phyloP scores from a whole-genome alignment of 2,329 filamentous ascomycete genomes.

The Trichophyton mentagrophytes region DNA sequence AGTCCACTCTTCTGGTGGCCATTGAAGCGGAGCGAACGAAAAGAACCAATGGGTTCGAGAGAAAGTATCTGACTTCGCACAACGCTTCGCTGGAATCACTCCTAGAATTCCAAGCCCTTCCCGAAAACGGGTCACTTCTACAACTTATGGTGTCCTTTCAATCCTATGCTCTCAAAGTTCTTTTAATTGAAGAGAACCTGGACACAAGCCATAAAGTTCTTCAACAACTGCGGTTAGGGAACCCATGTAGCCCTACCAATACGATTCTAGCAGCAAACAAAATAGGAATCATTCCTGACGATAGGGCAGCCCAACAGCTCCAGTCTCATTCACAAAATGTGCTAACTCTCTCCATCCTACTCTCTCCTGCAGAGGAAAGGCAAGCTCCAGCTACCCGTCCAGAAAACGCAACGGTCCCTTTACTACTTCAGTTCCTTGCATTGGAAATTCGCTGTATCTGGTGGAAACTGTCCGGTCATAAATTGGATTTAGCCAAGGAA shows the following conservation, averaged over 20 bases:
- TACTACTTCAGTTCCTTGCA: constrained; percentile 31
- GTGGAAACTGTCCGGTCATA: constrained; percentile 32
- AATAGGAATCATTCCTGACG: constrained; percentile 22
- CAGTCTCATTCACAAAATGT: constrained; percentile 32
- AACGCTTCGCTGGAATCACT: constrained; percentile 18
- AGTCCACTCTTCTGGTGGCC: constrained; percentile 24
- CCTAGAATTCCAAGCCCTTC: constrained; percentile 1
- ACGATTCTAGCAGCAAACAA: constrained; percentile 29
- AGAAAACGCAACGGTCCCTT: constrained; percentile 20
- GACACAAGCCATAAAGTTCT: constrained; percentile 23
- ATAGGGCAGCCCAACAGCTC: constrained; percentile 34
- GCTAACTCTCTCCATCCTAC: constrained; percentile 21
- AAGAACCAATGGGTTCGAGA: not conserved
- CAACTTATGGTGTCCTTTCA: constrained; percentile 22
- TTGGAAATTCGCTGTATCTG: constrained; percentile 31
- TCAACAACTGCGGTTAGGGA: constrained; percentile 22
- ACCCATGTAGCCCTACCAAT: constrained; percentile 27
- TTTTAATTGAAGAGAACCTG: constrained; percentile 24
- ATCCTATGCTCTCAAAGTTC: constrained; percentile 28
- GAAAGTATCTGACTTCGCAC: not conserved
- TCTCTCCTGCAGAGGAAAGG: constrained; percentile 10
- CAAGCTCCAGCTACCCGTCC: constrained; percentile 9
- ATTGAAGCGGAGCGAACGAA: constrained; percentile 15
- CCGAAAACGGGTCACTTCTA: constrained; percentile 2
- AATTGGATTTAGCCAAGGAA: constrained; percentile 31